phyloP scores from a whole-genome alignment of 2,329 filamentous ascomycete species.

The Periglandula ipomoeae region DNA sequence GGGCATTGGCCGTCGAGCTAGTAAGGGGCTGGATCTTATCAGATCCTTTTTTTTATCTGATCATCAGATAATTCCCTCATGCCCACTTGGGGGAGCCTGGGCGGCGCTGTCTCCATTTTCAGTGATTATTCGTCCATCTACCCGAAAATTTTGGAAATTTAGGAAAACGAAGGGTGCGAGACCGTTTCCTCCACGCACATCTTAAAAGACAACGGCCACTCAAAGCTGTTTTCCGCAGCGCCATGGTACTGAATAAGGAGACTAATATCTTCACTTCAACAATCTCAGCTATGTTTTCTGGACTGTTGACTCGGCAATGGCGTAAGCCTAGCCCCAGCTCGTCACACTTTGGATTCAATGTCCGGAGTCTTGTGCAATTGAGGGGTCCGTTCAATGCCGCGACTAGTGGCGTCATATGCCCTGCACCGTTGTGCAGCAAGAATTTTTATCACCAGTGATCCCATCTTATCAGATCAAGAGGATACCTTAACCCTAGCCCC shows the following conservation, averaged over 20 bases:
- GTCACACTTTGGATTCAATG: too few relatives aligned
- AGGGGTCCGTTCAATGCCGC: not conserved
- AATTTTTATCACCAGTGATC: not conserved
- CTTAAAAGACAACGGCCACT: too few relatives aligned
- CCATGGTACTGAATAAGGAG: too few relatives aligned
- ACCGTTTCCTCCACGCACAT: too few relatives aligned
- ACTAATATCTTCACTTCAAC: too few relatives aligned
- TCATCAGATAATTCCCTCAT: slow-evolving; percentile 43
- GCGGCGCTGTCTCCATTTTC: not conserved
- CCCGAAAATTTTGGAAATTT: not conserved
- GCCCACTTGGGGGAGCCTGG: slow-evolving; percentile 16
- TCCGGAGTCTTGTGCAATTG: too few relatives aligned
- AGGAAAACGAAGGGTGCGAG: not conserved
- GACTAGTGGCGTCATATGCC: not conserved
- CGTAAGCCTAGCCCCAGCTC: too few relatives aligned
- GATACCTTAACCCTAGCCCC: not conserved
- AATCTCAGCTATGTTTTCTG: too few relatives aligned
- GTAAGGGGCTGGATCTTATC: slow-evolving; percentile 26
- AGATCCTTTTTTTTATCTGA: slow-evolving; percentile 39
- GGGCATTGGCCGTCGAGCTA: slow-evolving; percentile 6
- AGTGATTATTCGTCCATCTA: not conserved
- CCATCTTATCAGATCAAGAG: slow-evolving; percentile 9
- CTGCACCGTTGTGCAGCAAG: not conserved
- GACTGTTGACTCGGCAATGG: too few relatives aligned
- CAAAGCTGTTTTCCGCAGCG: too few relatives aligned